Base-by-base conservation (phyloP, 2,329 filamentous ascomycete genomes). In the Rosellinia necatrix region DNA sequence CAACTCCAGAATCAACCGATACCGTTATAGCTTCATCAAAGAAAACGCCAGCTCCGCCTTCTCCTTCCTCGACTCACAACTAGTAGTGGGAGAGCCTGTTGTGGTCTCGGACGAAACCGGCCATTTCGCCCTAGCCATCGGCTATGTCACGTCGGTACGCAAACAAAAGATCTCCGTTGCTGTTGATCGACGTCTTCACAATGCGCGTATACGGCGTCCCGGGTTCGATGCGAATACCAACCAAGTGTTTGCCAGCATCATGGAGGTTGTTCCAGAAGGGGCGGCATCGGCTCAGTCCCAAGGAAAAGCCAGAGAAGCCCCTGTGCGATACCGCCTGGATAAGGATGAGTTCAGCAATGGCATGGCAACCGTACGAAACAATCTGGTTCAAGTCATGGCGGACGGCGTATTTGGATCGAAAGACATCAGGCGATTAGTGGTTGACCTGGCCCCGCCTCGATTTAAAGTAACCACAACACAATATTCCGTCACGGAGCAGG, bases 321-420 rank as follows among this genome's bases (percentile, higher is more conserved):
- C 83, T 3, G 75, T 89, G 5, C 79, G 85, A 44, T 99, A 96
- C 67, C 88, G 94, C 21, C 78, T 99, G 3, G 94, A 99, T 74
- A 97, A 97, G 71, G 94, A 99, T 67, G 94, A 99, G 69, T 99
- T 99, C 73, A 96, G 91, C 74, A 97, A 96, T 67, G 94, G 94
- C 54, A 96, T 99, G 91, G 92, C 94, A 3, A 89, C 89, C 25
- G 90, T 96, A 41, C 87, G 94, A 49, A 97, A 96, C 74, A 99
- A 97, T 65, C 81, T 99, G 1, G 85, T 97, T 27, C 90, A 92
- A 64, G 84, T 96, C 66, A 97, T 99, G 92, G 85, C 90, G 35
- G 86, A 92, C 63, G 84, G 85, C 38, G 78, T 88, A 1, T 87
- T 85, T 64, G 87, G 87, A 43, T 86, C 90, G 17, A 79, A 81